phyloP scores from a whole-genome alignment of 768 basidiomycete genomes.

The Pulveroboletus frians region DNA sequence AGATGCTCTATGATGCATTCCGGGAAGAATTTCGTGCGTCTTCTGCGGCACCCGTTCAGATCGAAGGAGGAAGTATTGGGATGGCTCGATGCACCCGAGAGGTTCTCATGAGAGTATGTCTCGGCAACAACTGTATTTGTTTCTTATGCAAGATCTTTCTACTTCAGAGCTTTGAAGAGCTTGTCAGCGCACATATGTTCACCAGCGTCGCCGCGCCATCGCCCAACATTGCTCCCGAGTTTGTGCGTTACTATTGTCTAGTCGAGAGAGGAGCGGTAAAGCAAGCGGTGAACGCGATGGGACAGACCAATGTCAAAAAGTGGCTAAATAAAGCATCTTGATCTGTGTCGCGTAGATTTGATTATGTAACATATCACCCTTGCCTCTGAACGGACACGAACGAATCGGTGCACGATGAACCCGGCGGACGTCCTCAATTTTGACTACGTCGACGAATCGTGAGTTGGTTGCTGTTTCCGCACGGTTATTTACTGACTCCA shows the following conservation, averaged over 20 bases:
- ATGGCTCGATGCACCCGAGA: conserved; percentile 64
- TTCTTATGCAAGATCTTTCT: conserved; percentile 1
- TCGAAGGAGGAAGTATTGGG: conserved; percentile 70
- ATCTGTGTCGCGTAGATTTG: not conserved
- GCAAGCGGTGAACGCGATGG: conserved; percentile 57
- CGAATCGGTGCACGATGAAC: conserved; percentile 9
- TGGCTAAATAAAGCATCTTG: conserved; percentile 60
- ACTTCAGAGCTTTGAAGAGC: conserved; percentile 68
- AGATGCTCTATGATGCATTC: conserved; percentile 82
- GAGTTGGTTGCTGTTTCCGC: conserved; percentile 19
- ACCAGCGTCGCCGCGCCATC: conserved; percentile 45
- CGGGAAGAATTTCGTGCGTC: conserved; percentile 70
- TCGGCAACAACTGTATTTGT: not conserved
- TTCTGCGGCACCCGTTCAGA: conserved; percentile 65
- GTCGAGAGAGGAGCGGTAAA: conserved; percentile 63
- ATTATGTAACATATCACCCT: conserved; percentile 21
- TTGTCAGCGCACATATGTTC: conserved; percentile 57
- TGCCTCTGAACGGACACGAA: not conserved
- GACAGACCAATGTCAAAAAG: conserved; percentile 68
- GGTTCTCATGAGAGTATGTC: conserved; percentile 61
- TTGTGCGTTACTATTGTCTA: conserved; percentile 66
- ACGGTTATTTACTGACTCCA: not conserved
- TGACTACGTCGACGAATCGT: conserved; percentile 74
- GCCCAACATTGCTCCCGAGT: conserved; percentile 55
- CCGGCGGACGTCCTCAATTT: conserved; percentile 33